phyloP scores from a whole-genome alignment of 2,329 filamentous ascomycete genomes.

The Shiraia sp. region DNA sequence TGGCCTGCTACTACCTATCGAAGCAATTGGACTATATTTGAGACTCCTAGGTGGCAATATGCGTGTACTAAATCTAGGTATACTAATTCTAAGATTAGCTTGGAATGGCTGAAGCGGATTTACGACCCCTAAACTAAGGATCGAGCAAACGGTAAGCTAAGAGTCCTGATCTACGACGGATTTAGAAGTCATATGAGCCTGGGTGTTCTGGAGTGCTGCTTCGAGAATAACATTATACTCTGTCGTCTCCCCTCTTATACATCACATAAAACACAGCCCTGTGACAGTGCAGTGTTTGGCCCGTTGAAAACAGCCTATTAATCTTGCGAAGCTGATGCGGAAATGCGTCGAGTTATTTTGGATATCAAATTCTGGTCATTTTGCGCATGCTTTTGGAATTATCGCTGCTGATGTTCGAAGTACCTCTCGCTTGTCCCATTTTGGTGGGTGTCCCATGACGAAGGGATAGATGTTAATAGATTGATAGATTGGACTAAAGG shows the following conservation, averaged over 20 bases:
- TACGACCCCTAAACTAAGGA: slow-evolving; percentile 42
- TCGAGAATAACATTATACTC: slow-evolving; percentile 30
- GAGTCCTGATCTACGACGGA: slow-evolving; percentile 41
- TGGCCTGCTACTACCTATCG: slow-evolving; percentile 19
- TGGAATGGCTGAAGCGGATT: slow-evolving; percentile 40
- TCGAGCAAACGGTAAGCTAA: slow-evolving; percentile 33
- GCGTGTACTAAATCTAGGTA: slow-evolving; percentile 20
- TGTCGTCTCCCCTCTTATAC: slow-evolving; percentile 14
- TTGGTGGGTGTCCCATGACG: too few species aligned
- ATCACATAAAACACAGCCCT: slow-evolving; percentile 19
- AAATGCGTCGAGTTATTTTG: too few species aligned
- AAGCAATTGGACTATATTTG: slow-evolving; percentile 16
- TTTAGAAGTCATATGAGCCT: slow-evolving; percentile 44
- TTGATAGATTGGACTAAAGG: too few species aligned
- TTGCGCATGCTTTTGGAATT: too few species aligned
- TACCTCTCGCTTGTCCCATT: too few species aligned
- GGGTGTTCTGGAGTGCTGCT: slow-evolving; percentile 38
- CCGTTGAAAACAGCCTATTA: slow-evolving; percentile 16
- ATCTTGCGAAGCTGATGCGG: too few species aligned
- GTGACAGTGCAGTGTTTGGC: slow-evolving; percentile 10
- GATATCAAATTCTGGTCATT: too few species aligned
- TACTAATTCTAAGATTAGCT: slow-evolving; percentile 38
- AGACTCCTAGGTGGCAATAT: slow-evolving; percentile 21
- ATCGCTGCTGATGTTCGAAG: too few species aligned
- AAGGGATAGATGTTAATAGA: too few species aligned